Conservation (phyloP, 495 filamentous ascomycete species). For the Penicillium odoratum region DNA sequence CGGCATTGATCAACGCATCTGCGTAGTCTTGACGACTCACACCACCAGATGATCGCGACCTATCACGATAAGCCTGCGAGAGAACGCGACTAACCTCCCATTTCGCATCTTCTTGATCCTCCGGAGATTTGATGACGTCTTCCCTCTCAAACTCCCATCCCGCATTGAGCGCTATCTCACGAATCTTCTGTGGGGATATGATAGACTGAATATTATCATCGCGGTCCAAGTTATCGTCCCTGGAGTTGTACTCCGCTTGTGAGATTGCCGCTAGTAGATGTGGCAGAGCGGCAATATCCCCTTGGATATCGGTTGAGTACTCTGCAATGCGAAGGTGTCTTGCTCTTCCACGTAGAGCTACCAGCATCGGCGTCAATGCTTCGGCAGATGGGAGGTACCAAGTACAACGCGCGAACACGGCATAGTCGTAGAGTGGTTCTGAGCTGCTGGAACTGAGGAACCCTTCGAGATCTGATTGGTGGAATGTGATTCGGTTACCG, state of each 20-base stretch:
- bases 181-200: constrained; percentile 31
- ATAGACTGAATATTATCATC: constrained; percentile 48
- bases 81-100: constrained; percentile 45
- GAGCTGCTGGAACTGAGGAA: constrained; percentile 2
- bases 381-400: constrained; percentile 1
- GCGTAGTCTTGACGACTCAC: background rate
- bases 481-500: constrained; percentile 10
- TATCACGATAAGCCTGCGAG: constrained; percentile 5
- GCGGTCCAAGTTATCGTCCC: constrained; percentile 8
- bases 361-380: background rate
- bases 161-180: constrained; percentile 25
- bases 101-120: constrained; percentile 42
- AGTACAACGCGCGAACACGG: constrained; percentile 1
- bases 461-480: background rate
- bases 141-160: constrained; percentile 34
- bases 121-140: constrained; percentile 25
- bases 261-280: constrained; percentile 28
- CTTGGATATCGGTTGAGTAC: constrained; percentile 4
- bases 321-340: constrained; percentile 12
- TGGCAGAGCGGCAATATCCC: constrained; percentile 19
- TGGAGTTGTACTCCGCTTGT: constrained; percentile 23
- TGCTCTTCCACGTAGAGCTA: background rate
- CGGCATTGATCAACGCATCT: background rate
- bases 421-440: constrained; percentile 4
- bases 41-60: background rate